phyloP scores from a whole-genome alignment of 176 grass and related monocot species.

The Cenchrus purpureus region DNA sequence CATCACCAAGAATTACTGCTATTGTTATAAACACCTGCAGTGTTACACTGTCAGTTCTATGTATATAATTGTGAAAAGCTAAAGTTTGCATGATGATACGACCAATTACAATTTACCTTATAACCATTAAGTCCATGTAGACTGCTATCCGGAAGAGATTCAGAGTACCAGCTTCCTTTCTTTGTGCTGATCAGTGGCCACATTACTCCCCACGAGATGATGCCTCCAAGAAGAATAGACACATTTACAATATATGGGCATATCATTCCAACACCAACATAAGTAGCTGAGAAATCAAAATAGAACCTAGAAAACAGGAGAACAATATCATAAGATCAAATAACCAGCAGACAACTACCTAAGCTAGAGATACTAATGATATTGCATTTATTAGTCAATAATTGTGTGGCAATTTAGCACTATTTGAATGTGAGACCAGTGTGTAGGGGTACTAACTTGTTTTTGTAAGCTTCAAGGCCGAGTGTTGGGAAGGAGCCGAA shows the following conservation, averaged over 20 bases:
- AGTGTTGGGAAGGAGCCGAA: constrained; percentile 64
- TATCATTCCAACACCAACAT: constrained; percentile 91
- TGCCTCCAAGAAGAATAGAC: constrained; percentile 67
- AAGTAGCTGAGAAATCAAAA: constrained; percentile 82
- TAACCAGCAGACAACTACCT: not conserved
- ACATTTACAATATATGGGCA: constrained; percentile 86
- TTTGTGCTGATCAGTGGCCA: constrained; percentile 74
- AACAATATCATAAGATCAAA: not conserved
- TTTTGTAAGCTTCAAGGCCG: constrained; percentile 68
- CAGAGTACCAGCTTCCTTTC: constrained; percentile 73
- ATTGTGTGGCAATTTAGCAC: not conserved
- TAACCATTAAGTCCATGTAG: constrained; percentile 75
- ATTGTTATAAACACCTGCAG: constrained; percentile 83
- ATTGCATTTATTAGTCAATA: not conserved
- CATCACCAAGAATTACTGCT: constrained; percentile 74
- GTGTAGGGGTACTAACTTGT: constrained; percentile 48
- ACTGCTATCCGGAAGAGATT: constrained; percentile 44
- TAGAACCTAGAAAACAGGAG: constrained; percentile 55
- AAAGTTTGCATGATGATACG: not conserved
- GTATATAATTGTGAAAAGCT: not conserved
- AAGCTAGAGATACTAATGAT: not conserved
- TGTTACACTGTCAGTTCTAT: constrained; percentile 19
- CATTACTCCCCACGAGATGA: constrained; percentile 81
- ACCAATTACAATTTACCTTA: constrained; percentile 44
- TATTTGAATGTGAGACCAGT: not conserved